A percentile compares a stretch with the other conserved stretches of the same genome.
These are phyloP conservation scores for Herpetospermum pedunculosum DNA, from an alignment of 306 rosid species.

Conservation along the genomic window DNA sequence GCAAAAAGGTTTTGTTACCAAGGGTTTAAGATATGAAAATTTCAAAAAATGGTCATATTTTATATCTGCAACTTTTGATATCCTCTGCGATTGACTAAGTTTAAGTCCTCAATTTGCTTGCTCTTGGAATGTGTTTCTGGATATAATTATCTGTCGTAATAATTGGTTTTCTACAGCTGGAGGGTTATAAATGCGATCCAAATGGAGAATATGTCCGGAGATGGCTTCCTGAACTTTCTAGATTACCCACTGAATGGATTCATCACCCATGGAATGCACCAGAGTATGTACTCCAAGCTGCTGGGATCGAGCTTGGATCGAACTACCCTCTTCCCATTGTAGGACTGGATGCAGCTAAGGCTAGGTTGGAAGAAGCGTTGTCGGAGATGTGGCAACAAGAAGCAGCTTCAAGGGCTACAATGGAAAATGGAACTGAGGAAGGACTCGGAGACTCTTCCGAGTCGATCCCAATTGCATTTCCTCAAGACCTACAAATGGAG, in stretches of 20 bases:
- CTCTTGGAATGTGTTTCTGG: conserved; percentile 8
- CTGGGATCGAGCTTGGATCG: conserved; percentile 82
- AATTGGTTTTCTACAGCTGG: conserved; percentile 39
- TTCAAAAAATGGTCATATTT: neutral
- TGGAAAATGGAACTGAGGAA: conserved; percentile 80
- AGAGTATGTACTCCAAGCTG: conserved; percentile 70
- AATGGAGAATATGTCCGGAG: conserved; percentile 81
- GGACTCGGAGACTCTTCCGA: conserved; percentile 89
- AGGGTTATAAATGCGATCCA: conserved; percentile 81
- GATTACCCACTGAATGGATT: conserved; percentile 89
- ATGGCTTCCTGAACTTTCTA: conserved; percentile 90
- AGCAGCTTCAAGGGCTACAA: conserved; percentile 66
- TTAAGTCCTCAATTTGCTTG: neutral
- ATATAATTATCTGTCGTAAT: conserved; percentile 9
- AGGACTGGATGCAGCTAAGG: conserved; percentile 60
- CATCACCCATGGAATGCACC: conserved; percentile 98
- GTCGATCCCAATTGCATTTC: conserved; percentile 43
- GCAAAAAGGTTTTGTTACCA: neutral
- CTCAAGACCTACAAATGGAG: conserved; percentile 70
- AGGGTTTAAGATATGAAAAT: neutral
- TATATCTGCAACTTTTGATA: neutral
- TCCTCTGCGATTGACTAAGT: neutral
- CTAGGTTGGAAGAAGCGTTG: conserved; percentile 57
- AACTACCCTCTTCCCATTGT: conserved; percentile 87
- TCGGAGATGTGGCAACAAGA: conserved; percentile 70